These are phyloP conservation scores for Neurospora discreta DNA, from an alignment of 495 filamentous ascomycete genomes.

Conservation along the genomic window DNA sequence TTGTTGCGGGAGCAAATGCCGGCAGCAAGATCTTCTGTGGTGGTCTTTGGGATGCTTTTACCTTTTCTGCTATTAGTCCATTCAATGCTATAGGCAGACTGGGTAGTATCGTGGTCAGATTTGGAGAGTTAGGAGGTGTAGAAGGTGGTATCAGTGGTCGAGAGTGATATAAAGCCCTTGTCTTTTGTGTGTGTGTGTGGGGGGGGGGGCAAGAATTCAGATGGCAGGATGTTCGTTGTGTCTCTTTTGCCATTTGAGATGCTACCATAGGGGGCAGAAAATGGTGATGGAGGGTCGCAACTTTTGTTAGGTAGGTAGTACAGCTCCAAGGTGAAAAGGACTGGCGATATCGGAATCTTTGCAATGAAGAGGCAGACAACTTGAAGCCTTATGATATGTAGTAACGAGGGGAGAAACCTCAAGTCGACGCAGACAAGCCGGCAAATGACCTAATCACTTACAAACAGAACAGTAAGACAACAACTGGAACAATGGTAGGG, in stretches of 20 bases:
- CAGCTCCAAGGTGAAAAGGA: not conserved
- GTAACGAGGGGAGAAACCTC: not conserved
- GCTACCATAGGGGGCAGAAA: not conserved
- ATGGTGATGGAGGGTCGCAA: not conserved
- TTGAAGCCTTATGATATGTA: too few relatives aligned
- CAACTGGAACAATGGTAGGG: not conserved
- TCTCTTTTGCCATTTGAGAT: not conserved
- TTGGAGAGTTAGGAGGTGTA: not conserved
- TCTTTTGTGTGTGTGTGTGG: not conserved
- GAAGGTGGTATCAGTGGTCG: not conserved
- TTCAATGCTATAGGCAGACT: not conserved
- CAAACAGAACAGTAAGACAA: not conserved
- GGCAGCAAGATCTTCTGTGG: not conserved
- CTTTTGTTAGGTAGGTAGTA: not conserved
- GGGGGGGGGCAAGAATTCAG: not conserved
- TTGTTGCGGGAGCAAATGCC: slow-evolving; percentile 9
- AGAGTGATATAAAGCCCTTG: not conserved
- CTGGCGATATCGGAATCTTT: not conserved
- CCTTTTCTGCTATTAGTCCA: not conserved
- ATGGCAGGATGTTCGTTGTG: not conserved
- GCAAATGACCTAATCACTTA: not conserved
- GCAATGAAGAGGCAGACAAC: not conserved
- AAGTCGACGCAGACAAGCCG: not conserved
- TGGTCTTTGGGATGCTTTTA: not conserved
- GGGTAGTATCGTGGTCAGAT: not conserved